These are phyloP conservation scores for Dipodascus geniculatus DNA, from an alignment of 805 yeast species.

Conservation along the genomic window DNA sequence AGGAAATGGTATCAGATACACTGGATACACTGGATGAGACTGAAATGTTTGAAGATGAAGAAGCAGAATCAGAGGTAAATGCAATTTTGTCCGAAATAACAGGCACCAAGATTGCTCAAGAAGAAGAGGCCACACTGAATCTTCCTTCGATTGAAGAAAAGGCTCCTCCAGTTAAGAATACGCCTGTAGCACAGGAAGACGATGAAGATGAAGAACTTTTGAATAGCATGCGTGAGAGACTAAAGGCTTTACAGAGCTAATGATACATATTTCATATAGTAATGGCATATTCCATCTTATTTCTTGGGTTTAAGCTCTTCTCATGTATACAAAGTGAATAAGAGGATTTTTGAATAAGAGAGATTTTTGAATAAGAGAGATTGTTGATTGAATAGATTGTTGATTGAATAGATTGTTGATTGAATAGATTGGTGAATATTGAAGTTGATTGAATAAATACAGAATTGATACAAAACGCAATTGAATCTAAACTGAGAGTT, in stretches of 20 bases:
- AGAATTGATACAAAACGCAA: background rate
- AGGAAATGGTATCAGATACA: conserved; percentile 91
- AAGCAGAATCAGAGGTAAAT: conserved; percentile 28
- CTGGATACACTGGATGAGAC: conserved; percentile 59
- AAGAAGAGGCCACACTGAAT: conserved; percentile 33
- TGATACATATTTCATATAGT: background rate
- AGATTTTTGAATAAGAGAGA: too few species aligned
- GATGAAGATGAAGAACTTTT: conserved; percentile 64
- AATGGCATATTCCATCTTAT: too few species aligned
- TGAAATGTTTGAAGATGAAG: conserved; percentile 36
- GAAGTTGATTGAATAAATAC: too few species aligned
- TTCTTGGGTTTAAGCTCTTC: too few species aligned
- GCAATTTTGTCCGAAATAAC: conserved; percentile 30
- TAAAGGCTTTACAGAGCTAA: conserved; percentile 66
- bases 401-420: too few species aligned
- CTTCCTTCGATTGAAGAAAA: conserved; percentile 13
- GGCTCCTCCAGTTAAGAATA: conserved; percentile 17
- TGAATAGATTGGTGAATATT: too few species aligned
- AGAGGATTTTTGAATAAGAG: too few species aligned
- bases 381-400: too few species aligned
- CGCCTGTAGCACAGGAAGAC: conserved; percentile 21
- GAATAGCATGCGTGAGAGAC: conserved; percentile 79
- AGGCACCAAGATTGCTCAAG: conserved; percentile 43
- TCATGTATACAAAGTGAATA: too few species aligned
- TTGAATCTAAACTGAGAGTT: background rate